Percentiles rank a stretch among this genome's conserved stretches.
Evolutionary conservation across 208 protist genomes (phyloP).

Genomic region (Crithidia acanthocephali): DNA sequence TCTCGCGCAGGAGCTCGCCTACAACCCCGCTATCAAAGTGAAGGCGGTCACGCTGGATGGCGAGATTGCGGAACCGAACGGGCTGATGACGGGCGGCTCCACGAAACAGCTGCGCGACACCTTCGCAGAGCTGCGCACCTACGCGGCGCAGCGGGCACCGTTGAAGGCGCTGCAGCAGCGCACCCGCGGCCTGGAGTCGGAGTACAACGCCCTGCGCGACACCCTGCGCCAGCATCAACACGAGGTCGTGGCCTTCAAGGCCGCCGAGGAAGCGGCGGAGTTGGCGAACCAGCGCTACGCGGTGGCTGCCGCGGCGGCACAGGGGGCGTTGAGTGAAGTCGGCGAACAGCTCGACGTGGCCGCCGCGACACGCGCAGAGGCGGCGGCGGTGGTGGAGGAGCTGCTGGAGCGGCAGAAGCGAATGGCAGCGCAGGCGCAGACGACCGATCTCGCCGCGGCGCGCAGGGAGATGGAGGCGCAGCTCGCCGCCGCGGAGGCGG

Average conservation of each 20-base stretch:
- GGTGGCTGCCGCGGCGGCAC: conserved; percentile 28
- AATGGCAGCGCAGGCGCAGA: conserved; percentile 43
- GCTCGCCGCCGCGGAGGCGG: conserved; percentile 51
- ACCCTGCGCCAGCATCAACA: conserved; percentile 49
- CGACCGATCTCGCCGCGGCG: conserved; percentile 43
- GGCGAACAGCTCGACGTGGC: conserved; percentile 45
- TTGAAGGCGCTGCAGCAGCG: conserved; percentile 48
- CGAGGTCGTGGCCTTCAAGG: conserved; percentile 52
- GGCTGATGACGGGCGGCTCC: conserved; percentile 98
- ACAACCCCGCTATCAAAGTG: conserved; percentile 64
- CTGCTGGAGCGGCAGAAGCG: conserved; percentile 39
- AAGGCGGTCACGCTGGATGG: conserved; percentile 99
- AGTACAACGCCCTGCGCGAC: conserved; percentile 46
- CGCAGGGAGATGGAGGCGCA: conserved; percentile 60
- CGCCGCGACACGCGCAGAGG: conserved; percentile 33
- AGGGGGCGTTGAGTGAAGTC: conserved; percentile 41
- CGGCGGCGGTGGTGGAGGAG: conserved; percentile 30
- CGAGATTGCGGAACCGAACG: conserved; percentile 98
- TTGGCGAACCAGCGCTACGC: conserved; percentile 54
- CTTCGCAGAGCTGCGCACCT: conserved; percentile 65
- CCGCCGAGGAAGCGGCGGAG: conserved; percentile 61
- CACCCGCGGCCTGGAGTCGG: conserved; percentile 43
- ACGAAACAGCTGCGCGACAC: conserved; percentile 72
- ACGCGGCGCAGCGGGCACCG: conserved; percentile 52
- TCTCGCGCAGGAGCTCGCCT: conserved; percentile 89